Base-by-base conservation (phyloP, 169 alveolate species). In the Plasmodium gaboni region DNA sequence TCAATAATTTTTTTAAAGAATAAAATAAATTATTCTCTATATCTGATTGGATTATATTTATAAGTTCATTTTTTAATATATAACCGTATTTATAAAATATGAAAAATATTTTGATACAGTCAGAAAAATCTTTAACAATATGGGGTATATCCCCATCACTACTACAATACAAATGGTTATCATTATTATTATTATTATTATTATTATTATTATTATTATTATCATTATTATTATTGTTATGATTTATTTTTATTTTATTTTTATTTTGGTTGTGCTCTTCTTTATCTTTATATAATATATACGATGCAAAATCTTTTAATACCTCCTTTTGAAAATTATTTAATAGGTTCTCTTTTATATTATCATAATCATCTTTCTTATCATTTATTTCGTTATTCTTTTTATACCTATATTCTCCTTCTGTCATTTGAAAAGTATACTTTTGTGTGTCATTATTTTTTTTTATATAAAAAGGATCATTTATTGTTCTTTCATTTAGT, bases 21-120 rank as follows among this genome's bases (percentile, higher is more conserved):
- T 51, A 80, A 51, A 67, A 80, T 26, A 26, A 26, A 38, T 65
- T 80, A 50, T 80, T 68, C 50, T 72, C 13, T 15, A 53, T 80
- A 59, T 80, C 72, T 60, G 28, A 9, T 28, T 67, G 65, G 8
- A 9, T n/a, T 15, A 70, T 65, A 53, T 67, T 59, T 46, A n/a
- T 50, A 48, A 80, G 48, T 67, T 80, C 73, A 64, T 68, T 80
- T 67, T 15, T 46, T 26, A 51, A 28, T 12, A 78, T 46, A 70
- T 78, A 78, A 2, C 89, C 89, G 64, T 78, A 67, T 65, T 80
- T 78, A 60, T 78, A 78, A 51, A 78, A 78, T 78, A 78, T 78
- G 17, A 78, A 70, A 65, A 78, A 67, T n/a, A 78, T 65, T 78
- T 78, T 78, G 50, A 53, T n/a, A 15, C 89, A 65, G 8, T 78